Percentiles rank a stretch among this genome's conserved stretches.
phyloP scores from a whole-genome alignment of 2,329 filamentous ascomycete genomes.

The Aureobasidium lini region DNA sequence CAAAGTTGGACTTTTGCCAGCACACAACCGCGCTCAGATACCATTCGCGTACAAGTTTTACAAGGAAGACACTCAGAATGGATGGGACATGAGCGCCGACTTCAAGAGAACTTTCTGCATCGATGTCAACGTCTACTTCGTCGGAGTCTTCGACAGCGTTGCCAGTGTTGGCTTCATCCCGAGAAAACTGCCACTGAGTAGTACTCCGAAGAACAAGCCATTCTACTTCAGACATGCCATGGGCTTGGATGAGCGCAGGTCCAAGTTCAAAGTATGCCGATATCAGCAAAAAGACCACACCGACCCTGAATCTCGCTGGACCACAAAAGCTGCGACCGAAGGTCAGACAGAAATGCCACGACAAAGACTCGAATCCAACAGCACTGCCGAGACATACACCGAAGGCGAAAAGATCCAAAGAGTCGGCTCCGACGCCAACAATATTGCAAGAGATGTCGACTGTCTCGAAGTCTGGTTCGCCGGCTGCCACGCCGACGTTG shows the following conservation, averaged over 20 bases:
- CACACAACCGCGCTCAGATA: constrained; percentile 31
- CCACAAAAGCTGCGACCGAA: constrained; percentile 16
- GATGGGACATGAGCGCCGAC: constrained; percentile 34
- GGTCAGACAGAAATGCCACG: background rate
- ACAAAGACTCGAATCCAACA: background rate
- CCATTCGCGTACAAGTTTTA: constrained; percentile 40
- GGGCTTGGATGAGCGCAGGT: constrained; percentile 36
- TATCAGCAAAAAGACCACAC: constrained; percentile 27
- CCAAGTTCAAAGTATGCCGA: constrained; percentile 39
- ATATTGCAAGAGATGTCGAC: background rate
- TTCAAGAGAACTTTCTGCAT: constrained; percentile 42
- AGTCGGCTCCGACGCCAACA: constrained; percentile 21
- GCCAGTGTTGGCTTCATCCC: constrained; percentile 36
- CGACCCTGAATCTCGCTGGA: constrained; percentile 15
- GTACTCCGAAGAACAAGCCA: constrained; percentile 30
- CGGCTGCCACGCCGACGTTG: constrained; percentile 37
- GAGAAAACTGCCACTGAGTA: constrained; percentile 32
- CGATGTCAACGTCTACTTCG: constrained; percentile 36
- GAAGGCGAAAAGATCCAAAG: constrained; percentile 16
- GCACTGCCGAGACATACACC: background rate
- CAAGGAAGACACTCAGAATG: constrained; percentile 32
- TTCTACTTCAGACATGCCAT: constrained; percentile 38
- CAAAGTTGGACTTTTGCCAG: constrained; percentile 33
- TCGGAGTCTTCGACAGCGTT: constrained; percentile 38
- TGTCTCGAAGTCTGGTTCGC: constrained; percentile 37